A percentile compares a stretch with the other conserved stretches of the same genome.
These are phyloP conservation scores for Wickerhamiella parazyma DNA, from an alignment of 805 yeast species.

Conservation along the genomic window DNA sequence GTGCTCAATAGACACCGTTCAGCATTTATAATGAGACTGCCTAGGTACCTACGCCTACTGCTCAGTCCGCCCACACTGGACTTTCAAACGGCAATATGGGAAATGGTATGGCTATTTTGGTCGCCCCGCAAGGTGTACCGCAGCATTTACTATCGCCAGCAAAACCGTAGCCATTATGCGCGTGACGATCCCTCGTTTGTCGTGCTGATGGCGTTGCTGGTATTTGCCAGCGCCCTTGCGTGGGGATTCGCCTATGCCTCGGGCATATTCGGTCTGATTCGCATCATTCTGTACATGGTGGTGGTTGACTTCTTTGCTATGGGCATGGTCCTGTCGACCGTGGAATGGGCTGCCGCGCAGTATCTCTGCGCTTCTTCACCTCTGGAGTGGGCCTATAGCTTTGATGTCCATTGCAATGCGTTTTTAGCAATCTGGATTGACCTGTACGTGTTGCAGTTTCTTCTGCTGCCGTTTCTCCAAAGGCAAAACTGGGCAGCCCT, in stretches of 20 bases:
- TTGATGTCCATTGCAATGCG: constrained; percentile 89
- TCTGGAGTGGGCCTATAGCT: constrained; percentile 88
- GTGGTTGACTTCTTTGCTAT: constrained; percentile 62
- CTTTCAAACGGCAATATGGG: constrained; percentile 90
- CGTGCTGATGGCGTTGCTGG: constrained; percentile 50
- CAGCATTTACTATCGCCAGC: constrained; percentile 68
- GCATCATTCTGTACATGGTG: constrained; percentile 69
- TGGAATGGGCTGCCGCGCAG: constrained; percentile 61
- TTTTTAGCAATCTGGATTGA: constrained; percentile 67
- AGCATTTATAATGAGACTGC: constrained; percentile 21
- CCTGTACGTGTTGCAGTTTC: constrained; percentile 59
- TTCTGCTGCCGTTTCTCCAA: constrained; percentile 58
- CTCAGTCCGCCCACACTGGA: constrained; percentile 71
- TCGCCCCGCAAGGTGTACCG: constrained; percentile 74
- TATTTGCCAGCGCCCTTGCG: constrained; percentile 63
- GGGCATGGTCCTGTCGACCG: constrained; percentile 57
- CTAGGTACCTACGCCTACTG: constrained; percentile 29
- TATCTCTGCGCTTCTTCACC: constrained; percentile 22
- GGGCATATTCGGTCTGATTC: constrained; percentile 43
- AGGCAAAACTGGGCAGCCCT: constrained; percentile 52
- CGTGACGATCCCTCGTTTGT: constrained; percentile 89
- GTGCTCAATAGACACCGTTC: no score
- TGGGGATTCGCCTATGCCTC: constrained; percentile 70
- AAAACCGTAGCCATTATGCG: constrained; percentile 66
- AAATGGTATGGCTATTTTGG: constrained; percentile 56